Percentiles rank a stretch among this genome's conserved stretches.
Conservation (phyloP, 345 rosid species). For the Carallia brachiata region DNA sequence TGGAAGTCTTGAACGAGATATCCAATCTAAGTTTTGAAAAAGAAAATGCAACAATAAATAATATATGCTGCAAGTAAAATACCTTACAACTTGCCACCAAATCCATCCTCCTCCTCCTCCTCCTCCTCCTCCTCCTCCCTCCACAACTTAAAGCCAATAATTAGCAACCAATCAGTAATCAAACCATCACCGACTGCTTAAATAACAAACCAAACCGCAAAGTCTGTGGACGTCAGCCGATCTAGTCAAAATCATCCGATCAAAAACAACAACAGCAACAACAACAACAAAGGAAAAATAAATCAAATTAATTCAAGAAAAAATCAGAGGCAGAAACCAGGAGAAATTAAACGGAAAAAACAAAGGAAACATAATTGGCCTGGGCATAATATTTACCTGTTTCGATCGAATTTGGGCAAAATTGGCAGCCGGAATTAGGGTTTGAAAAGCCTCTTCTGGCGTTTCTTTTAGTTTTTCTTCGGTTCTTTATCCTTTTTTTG, state of each 20-base stretch:
- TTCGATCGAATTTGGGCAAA: background rate
- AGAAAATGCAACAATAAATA: background rate
- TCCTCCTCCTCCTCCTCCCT: background rate
- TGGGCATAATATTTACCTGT: background rate
- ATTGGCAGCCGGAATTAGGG: conserved; percentile 31
- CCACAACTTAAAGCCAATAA: conserved; percentile 24
- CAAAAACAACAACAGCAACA: background rate
- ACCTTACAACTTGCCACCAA: conserved; percentile 80
- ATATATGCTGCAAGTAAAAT: conserved; percentile 9
- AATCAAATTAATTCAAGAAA: conserved; percentile 4
- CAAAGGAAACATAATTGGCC: background rate
- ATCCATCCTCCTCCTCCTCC: conserved; percentile 51
- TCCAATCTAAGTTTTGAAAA: conserved; percentile 7
- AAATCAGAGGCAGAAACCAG: background rate
- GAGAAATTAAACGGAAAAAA: background rate
- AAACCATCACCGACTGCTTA: conserved; percentile 18
- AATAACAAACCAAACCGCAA: conserved; percentile 22
- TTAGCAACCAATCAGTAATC: conserved; percentile 25
- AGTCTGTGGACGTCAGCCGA: conserved; percentile 36
- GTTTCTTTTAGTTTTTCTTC: background rate
- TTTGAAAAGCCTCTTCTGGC: conserved; percentile 18
- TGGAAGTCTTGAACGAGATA: conserved; percentile 44
- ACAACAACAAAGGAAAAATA: conserved; percentile 11
- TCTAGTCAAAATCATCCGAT: conserved; percentile 30
- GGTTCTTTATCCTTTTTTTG: conserved; percentile 13